phyloP scores from a whole-genome alignment of 1,284 basidiomycete genomes.

The Acaromyces ingoldii region DNA sequence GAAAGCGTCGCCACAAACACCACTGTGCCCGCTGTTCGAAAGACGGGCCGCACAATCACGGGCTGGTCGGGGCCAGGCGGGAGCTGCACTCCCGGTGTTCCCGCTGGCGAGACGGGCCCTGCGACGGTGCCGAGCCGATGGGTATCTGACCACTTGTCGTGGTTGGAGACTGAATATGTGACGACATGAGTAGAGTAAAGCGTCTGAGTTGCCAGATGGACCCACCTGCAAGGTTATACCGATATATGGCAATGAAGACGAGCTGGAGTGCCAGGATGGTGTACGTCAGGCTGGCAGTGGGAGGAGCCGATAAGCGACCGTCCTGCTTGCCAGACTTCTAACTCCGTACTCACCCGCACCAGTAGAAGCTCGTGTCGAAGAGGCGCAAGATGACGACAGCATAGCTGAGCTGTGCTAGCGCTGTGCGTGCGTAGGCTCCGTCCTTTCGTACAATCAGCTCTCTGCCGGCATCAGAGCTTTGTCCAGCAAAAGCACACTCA shows the following conservation, averaged over 20 bases:
- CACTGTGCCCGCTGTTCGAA: background rate
- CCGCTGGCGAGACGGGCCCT: too few species aligned
- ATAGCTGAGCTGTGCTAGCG: slow-evolving; percentile 69
- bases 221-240: slow-evolving; percentile 3
- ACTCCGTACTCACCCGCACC: slow-evolving; percentile 14
- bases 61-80: too few species aligned
- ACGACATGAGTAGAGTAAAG: too few species aligned
- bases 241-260: background rate
- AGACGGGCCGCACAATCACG: too few species aligned
- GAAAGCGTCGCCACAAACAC: background rate
- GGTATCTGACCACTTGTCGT: too few species aligned
- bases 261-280: slow-evolving; percentile 2
- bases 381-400: slow-evolving; percentile 69
- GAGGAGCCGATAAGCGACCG: background rate
- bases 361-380: slow-evolving; percentile 54
- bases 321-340: background rate
- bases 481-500: background rate
- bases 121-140: too few species aligned
- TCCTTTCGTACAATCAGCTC: slow-evolving; percentile 49
- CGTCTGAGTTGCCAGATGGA: too few species aligned
- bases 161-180: too few species aligned
- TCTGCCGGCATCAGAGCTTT: background rate
- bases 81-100: too few species aligned
- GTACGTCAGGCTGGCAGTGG: background rate
- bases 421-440: slow-evolving; percentile 72